Percentiles rank a stretch among this genome's conserved stretches.
Evolutionary conservation across 2,329 filamentous ascomycete species (phyloP).

Genomic region (Exophiala calicioides): DNA sequence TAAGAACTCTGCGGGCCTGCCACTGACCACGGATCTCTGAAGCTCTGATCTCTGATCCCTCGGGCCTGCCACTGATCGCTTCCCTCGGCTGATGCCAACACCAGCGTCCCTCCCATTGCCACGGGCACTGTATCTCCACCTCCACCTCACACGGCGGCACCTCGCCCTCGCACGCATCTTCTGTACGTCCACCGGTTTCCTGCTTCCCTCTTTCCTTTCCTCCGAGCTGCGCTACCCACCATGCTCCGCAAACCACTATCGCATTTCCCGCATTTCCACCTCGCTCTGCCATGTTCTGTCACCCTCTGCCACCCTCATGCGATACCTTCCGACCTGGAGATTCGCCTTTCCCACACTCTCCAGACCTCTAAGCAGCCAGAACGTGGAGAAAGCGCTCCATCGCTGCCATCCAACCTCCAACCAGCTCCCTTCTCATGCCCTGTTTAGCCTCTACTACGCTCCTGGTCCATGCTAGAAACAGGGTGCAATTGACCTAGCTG

Average conservation of each 20-base stretch:
- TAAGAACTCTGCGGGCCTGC: too few relatives aligned
- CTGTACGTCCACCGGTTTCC: slow-evolving; percentile 26
- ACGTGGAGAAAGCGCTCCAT: slow-evolving; percentile 8
- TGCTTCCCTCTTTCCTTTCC: slow-evolving; percentile 30
- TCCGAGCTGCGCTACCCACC: slow-evolving; percentile 23
- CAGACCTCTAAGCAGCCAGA: slow-evolving; percentile 1
- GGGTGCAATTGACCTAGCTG: slow-evolving; percentile 8
- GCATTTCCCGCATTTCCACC: slow-evolving; percentile 5
- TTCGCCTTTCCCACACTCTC: slow-evolving; percentile 1
- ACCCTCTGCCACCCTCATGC: neutral
- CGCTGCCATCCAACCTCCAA: slow-evolving; percentile 7
- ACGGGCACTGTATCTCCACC: too few relatives aligned
- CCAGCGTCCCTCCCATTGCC: too few relatives aligned
- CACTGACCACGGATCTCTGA: too few relatives aligned
- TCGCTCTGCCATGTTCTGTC: neutral
- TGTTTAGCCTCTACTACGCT: slow-evolving; percentile 2
- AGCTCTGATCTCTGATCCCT: too few relatives aligned
- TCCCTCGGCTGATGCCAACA: too few relatives aligned
- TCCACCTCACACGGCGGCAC: too few relatives aligned
- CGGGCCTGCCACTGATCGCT: too few relatives aligned
- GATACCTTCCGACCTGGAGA: slow-evolving; percentile 4
- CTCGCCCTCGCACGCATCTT: too few relatives aligned
- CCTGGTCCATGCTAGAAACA: neutral
- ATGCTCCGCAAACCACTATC: slow-evolving; percentile 5
- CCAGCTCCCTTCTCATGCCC: slow-evolving; percentile 13